phyloP scores from a whole-genome alignment of 345 rosid species.

The Eucalyptus lansdowneana region DNA sequence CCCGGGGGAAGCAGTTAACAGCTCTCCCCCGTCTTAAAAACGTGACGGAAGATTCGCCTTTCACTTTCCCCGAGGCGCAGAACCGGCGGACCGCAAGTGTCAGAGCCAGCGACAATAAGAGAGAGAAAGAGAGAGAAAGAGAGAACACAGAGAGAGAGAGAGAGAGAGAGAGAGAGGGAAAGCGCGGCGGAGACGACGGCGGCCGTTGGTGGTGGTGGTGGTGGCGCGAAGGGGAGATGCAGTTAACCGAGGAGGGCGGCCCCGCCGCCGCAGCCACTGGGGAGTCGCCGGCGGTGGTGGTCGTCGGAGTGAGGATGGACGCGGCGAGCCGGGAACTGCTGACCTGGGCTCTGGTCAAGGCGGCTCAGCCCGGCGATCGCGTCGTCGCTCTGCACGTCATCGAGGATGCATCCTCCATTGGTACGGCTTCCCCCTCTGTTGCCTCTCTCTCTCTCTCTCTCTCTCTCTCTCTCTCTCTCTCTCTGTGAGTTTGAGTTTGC shows the following conservation, averaged over 20 bases:
- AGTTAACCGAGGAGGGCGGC: background rate
- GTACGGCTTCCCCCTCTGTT: background rate
- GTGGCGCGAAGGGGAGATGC: background rate
- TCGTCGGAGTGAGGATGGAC: conserved; percentile 77
- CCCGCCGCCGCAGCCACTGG: background rate
- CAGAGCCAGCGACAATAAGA: background rate
- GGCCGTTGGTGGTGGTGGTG: background rate
- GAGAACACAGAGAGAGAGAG: background rate
- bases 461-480: too few species aligned
- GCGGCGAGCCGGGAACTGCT: conserved; percentile 61
- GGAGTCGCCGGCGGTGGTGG: conserved; percentile 25
- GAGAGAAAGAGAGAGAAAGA: background rate
- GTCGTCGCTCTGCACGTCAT: conserved; percentile 86
- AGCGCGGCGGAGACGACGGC: background rate
- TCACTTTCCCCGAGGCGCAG: background rate
- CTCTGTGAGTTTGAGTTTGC: background rate
- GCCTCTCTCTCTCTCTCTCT: background rate
- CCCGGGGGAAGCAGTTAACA: background rate
- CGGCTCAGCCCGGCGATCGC: conserved; percentile 69
- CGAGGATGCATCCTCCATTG: conserved; percentile 24
- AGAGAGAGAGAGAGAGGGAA: background rate
- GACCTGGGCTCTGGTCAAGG: conserved; percentile 83
- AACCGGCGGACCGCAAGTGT: background rate
- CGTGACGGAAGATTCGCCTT: background rate
- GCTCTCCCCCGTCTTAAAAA: background rate